Evolutionary conservation across 257 asterid genomes (phyloP).

Genomic region (Eustoma russellianum): DNA sequence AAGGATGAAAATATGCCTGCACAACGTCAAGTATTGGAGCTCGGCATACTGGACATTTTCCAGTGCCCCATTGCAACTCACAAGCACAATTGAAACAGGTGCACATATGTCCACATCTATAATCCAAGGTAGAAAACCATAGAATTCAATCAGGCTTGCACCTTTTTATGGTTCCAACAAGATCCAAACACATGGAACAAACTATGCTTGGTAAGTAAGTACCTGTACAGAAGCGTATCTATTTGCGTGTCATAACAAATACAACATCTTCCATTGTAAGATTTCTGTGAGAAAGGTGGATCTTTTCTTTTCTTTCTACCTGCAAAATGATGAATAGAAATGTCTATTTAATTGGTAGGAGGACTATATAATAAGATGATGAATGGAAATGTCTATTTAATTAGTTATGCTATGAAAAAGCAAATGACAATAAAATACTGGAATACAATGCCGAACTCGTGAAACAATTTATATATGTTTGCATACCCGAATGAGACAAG

Average conservation of each 20-base stretch:
- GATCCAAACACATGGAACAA: background rate
- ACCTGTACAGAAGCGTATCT: conserved; percentile 79
- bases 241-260: conserved; percentile 59
- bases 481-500: conserved; percentile 41
- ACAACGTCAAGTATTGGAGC: conserved; percentile 69
- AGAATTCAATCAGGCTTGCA: no score
- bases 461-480: background rate
- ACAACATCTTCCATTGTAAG: conserved; percentile 41
- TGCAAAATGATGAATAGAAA: no score
- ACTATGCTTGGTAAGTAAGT: conserved; percentile 3
- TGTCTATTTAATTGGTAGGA: no score
- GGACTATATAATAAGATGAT: no score
- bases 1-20: conserved; percentile 34
- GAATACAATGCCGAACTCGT: background rate
- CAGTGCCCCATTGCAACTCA: conserved; percentile 54
- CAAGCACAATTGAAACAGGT: conserved; percentile 75
- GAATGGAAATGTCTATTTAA: no score
- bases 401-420: no score
- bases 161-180: background rate
- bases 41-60: conserved; percentile 71
- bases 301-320: conserved; percentile 34
- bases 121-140: background rate
- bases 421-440: no score
- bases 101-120: conserved; percentile 96
- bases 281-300: conserved; percentile 14